phyloP scores from a whole-genome alignment of 83 land plant genomes.

The Picea mariana region DNA sequence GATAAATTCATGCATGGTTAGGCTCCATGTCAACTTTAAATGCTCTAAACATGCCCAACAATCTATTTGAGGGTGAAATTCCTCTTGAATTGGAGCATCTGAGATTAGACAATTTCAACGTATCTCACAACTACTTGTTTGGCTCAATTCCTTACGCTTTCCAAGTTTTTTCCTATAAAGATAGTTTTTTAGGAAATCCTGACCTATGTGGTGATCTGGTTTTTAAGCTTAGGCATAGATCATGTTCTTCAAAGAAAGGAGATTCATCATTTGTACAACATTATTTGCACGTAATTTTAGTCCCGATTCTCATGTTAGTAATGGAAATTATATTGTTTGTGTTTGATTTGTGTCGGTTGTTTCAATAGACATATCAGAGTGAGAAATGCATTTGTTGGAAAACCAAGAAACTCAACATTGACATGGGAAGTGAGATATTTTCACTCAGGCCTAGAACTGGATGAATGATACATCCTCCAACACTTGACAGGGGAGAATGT shows the following conservation, averaged over 20 bases:
- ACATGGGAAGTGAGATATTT: no score
- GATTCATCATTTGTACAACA: background rate
- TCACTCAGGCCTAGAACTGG: slow-evolving; percentile 9
- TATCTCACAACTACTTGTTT: slow-evolving; percentile 24
- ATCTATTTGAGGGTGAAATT: slow-evolving; percentile 23
- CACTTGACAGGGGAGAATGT: slow-evolving; percentile 26
- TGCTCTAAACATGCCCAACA: slow-evolving; percentile 15
- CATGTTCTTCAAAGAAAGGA: background rate
- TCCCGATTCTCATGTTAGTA: background rate
- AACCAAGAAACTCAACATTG: no score
- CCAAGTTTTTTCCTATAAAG: background rate
- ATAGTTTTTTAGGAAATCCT: background rate
- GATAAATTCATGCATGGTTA: no score
- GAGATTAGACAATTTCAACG: slow-evolving; percentile 13
- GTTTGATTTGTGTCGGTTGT: background rate
- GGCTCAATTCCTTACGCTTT: slow-evolving; percentile 20
- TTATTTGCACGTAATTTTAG: background rate
- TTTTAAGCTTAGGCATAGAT: background rate
- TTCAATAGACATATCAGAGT: background rate
- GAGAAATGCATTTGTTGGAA: no score
- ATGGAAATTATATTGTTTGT: no score
- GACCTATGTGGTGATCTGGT: background rate
- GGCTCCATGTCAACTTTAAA: no score
- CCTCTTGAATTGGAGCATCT: slow-evolving; percentile 18
- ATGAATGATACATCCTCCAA: slow-evolving; percentile 19